Evolutionary conservation across 192 early-diverging fungal species (phyloP).

Genomic region (Mortierella alpina): DNA sequence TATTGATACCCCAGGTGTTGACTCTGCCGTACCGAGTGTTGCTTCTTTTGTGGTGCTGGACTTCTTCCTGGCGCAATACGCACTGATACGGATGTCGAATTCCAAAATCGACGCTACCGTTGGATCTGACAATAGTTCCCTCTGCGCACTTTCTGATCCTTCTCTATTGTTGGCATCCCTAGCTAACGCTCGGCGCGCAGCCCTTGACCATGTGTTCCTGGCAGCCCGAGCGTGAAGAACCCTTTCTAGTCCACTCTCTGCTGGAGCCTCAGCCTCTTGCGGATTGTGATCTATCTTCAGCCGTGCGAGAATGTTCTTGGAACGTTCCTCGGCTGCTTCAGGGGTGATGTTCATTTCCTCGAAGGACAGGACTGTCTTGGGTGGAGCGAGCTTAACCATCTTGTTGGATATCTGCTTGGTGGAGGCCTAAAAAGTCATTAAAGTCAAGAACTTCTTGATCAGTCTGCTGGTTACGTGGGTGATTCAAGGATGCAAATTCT

Average conservation of each 20-base stretch:
- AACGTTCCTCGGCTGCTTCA: neutral
- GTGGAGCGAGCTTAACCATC: slow-evolving; percentile 26
- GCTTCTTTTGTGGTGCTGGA: neutral
- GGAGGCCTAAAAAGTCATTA: slow-evolving; percentile 11
- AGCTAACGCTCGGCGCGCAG: slow-evolving; percentile 35
- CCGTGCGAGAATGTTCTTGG: neutral
- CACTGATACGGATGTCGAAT: slow-evolving; percentile 10
- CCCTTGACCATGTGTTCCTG: slow-evolving; percentile 51
- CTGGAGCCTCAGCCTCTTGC: neutral
- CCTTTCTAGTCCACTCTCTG: neutral
- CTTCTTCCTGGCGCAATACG: neutral
- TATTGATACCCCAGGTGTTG: neutral
- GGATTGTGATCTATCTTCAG: neutral
- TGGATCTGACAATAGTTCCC: neutral
- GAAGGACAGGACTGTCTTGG: slow-evolving; percentile 27
- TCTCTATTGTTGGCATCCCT: slow-evolving; percentile 2
- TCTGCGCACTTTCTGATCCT: neutral
- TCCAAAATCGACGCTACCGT: neutral
- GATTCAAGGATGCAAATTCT: too few species aligned
- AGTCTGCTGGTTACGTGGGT: neutral
- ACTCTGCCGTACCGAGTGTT: neutral
- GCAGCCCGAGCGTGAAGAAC: neutral
- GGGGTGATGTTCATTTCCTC: neutral
- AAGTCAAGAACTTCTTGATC: neutral
- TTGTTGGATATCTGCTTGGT: slow-evolving; percentile 24